Evolutionary conservation across 768 basidiomycete species (phyloP).

Genomic region (Lactarius deliciosus): DNA sequence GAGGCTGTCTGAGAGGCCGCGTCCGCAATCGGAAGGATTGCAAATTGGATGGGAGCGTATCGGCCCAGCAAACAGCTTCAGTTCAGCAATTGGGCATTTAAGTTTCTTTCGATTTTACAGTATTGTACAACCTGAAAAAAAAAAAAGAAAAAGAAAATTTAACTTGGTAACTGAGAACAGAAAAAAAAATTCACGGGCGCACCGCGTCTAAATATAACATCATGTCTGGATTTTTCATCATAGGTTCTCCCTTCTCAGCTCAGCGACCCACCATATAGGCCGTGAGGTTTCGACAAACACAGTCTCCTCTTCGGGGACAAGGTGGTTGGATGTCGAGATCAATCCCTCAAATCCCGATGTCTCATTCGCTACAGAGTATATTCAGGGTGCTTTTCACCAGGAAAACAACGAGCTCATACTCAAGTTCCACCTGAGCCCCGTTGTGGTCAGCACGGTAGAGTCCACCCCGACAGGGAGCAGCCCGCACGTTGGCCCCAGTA

Average conservation of each 20-base stretch:
- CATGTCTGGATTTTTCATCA: slow-evolving; percentile 1
- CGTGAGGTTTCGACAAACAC: slow-evolving; percentile 76
- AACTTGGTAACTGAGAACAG: not conserved
- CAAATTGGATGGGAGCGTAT: not conserved
- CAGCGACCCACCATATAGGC: slow-evolving; percentile 90
- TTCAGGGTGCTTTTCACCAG: not conserved
- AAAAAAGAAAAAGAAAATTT: not conserved
- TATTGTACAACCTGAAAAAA: not conserved
- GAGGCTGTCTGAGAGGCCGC: slow-evolving; percentile 4
- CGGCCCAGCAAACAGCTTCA: not conserved
- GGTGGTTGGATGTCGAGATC: slow-evolving; percentile 92
- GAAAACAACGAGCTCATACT: slow-evolving; percentile 45
- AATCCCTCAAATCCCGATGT: slow-evolving; percentile 81
- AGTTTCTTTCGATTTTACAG: not conserved
- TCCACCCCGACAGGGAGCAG: slow-evolving; percentile 90
- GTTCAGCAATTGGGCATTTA: not conserved
- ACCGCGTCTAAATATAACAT: not conserved
- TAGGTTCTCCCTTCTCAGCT: slow-evolving; percentile 41
- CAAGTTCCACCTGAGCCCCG: slow-evolving; percentile 87
- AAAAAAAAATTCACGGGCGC: not conserved
- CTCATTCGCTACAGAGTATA: slow-evolving; percentile 45
- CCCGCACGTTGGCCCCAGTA: slow-evolving; percentile 88
- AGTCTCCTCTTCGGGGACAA: slow-evolving; percentile 60
- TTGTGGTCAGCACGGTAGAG: slow-evolving; percentile 72
- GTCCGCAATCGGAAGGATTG: not conserved